These are phyloP conservation scores for Vitis cinerea DNA, from an alignment of 164 flowering plant species.

Conservation along the genomic window DNA sequence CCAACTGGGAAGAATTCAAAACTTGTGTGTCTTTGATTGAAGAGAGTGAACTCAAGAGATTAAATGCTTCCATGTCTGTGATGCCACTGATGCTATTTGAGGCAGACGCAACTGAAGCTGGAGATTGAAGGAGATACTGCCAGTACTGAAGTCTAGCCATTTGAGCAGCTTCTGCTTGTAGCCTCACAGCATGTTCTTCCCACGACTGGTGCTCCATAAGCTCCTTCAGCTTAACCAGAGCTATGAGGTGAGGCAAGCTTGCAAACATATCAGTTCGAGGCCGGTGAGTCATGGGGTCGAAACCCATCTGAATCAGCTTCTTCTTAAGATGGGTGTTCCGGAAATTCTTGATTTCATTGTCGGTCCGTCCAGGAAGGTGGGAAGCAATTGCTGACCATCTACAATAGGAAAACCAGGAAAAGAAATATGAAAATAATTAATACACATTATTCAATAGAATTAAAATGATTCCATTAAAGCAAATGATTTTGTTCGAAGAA, in stretches of 20 bases:
- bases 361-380: slow-evolving; percentile 78
- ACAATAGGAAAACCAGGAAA: neutral
- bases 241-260: slow-evolving; percentile 64
- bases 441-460: neutral
- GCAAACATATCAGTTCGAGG: slow-evolving; percentile 73
- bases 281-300: slow-evolving; percentile 79
- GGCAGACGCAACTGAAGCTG: slow-evolving; percentile 13
- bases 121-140: slow-evolving; percentile 63
- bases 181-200: slow-evolving; percentile 55
- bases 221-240: slow-evolving; percentile 58
- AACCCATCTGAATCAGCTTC: slow-evolving; percentile 78
- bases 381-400: slow-evolving; percentile 91
- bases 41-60: slow-evolving; percentile 36
- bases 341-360: slow-evolving; percentile 79
- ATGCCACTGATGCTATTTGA: slow-evolving; percentile 14
- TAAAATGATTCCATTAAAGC: neutral
- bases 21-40: slow-evolving; percentile 19
- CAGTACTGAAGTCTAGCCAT: slow-evolving; percentile 59
- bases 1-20: slow-evolving; percentile 5
- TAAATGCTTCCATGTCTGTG: slow-evolving; percentile 40
- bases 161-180: slow-evolving; percentile 67
- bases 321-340: slow-evolving; percentile 91
- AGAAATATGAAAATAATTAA: neutral
- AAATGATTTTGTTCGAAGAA: neutral
- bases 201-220: slow-evolving; percentile 41